Evolutionary conservation across 1,284 basidiomycete genomes (phyloP).

Genomic region (Salmacisia buchloeana): DNA sequence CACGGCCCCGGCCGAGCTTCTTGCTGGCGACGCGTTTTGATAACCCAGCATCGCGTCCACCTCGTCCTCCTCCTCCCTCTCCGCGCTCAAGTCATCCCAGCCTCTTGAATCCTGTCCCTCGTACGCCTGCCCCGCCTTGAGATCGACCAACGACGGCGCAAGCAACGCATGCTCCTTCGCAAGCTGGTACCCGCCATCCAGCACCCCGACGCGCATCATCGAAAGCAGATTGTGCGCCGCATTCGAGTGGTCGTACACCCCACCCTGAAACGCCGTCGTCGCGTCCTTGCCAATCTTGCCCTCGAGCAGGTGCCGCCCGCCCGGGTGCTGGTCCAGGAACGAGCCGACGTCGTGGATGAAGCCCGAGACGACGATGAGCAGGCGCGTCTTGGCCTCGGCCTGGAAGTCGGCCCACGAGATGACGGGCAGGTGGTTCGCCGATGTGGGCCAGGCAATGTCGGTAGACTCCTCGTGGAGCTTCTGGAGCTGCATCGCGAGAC

Average conservation of each 20-base stretch:
- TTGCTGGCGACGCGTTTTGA: too few species aligned
- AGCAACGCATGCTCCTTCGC: conserved; percentile 32
- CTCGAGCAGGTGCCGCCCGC: conserved; percentile 41
- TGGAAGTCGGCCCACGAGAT: conserved; percentile 49
- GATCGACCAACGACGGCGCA: too few species aligned
- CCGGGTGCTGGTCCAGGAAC: conserved; percentile 48
- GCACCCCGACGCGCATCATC: conserved; percentile 49
- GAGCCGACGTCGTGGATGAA: conserved; percentile 48
- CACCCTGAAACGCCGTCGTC: conserved; percentile 47
- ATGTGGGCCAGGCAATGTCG: conserved; percentile 41
- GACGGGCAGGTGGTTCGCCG: conserved; percentile 42
- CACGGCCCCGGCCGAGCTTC: too few species aligned
- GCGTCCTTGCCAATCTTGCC: conserved; percentile 47
- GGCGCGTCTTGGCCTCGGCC: conserved; percentile 44
- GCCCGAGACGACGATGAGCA: conserved; percentile 43
- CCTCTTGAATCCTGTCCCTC: too few species aligned
- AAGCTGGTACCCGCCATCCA: conserved; percentile 48
- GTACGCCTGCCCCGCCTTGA: too few species aligned
- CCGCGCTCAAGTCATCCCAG: too few species aligned
- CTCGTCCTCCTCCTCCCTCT: too few species aligned
- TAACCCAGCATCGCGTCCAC: conserved; percentile 21
- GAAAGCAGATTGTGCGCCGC: conserved; percentile 47
- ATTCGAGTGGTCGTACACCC: conserved; percentile 48
- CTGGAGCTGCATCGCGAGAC: conserved; percentile 45
- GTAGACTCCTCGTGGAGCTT: conserved; percentile 30